These are phyloP conservation scores for Populus alba DNA, from an alignment of 345 rosid genomes.

Conservation along the genomic window DNA sequence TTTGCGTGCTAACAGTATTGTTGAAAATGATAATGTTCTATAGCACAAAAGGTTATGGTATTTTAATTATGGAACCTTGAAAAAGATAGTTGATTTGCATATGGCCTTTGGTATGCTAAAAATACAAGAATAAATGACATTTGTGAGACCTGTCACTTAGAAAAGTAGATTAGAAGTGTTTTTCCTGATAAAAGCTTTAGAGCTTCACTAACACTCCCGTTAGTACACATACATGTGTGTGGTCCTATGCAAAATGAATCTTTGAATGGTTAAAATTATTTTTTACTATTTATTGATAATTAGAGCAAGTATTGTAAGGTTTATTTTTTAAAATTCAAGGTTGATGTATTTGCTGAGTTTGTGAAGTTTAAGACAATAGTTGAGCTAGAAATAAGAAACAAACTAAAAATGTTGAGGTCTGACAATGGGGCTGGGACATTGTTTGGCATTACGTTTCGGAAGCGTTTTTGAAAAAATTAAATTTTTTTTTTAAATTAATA, in stretches of 20 bases:
- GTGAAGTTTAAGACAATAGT: not conserved
- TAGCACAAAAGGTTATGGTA: no score
- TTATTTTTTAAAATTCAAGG: not conserved
- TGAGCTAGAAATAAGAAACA: not conserved
- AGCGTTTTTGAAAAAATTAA: no score
- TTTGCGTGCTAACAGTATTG: no score
- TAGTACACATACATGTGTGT: not conserved
- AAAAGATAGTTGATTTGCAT: no score
- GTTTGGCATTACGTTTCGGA: no score
- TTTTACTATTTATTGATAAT: not conserved
- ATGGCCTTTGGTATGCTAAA: no score
- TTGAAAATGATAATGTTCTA: no score
- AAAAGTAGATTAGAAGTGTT: not conserved
- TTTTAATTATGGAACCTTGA: no score
- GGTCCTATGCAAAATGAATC: not conserved
- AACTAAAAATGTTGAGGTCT: not conserved
- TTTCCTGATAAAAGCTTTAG: not conserved
- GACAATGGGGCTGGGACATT: not conserved
- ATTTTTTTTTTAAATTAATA: no score
- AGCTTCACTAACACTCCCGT: not conserved
- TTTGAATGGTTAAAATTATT: not conserved
- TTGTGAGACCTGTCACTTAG: not conserved
- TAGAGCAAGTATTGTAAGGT: not conserved
- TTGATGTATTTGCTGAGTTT: not conserved
- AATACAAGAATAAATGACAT: no score